Conservation (phyloP, 2,329 filamentous ascomycete species). For the Cercospora sp. region DNA sequence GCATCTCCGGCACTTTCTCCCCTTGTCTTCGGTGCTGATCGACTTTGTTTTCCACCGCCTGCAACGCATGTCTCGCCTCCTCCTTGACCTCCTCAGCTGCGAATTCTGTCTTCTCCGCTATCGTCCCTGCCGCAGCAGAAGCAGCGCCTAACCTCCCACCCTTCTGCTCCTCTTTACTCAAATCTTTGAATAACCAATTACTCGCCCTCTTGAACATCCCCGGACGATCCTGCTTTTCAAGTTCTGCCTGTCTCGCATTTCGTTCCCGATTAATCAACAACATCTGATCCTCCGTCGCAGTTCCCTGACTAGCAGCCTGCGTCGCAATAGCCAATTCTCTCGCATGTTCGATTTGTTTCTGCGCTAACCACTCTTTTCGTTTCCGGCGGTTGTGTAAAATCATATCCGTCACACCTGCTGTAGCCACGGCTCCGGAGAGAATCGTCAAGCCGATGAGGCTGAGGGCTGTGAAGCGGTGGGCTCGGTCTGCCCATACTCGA, state of each 20-base stretch:
- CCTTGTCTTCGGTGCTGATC: constrained; percentile 32
- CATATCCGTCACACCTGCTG: constrained; percentile 66
- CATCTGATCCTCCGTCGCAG: constrained; percentile 53
- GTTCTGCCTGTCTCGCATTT: constrained; percentile 60
- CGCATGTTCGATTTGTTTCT: constrained; percentile 50
- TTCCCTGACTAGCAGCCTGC: constrained; percentile 45
- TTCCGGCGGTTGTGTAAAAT: constrained; percentile 67
- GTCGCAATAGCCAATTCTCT: constrained; percentile 48
- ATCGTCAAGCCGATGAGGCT: constrained; percentile 63
- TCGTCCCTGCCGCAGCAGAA: constrained; percentile 18
- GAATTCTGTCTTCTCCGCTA: not conserved
- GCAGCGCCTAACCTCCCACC: constrained; percentile 39
- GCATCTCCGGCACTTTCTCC: constrained; percentile 32
- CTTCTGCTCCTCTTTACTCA: constrained; percentile 41
- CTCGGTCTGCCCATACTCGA: constrained; percentile 59
- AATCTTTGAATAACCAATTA: constrained; percentile 37
- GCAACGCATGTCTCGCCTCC: constrained; percentile 33
- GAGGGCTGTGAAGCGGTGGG: constrained; percentile 61
- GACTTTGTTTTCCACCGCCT: constrained; percentile 39
- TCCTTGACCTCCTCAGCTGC: not conserved
- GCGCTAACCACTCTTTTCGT: constrained; percentile 60
- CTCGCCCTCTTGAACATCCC: constrained; percentile 40
- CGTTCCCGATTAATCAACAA: constrained; percentile 59
- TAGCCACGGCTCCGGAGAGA: constrained; percentile 60
- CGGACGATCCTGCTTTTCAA: constrained; percentile 38